A percentile compares a stretch with the other conserved stretches of the same genome.
Conservation (phyloP, 345 rosid species). For the Sonneratia alba region DNA sequence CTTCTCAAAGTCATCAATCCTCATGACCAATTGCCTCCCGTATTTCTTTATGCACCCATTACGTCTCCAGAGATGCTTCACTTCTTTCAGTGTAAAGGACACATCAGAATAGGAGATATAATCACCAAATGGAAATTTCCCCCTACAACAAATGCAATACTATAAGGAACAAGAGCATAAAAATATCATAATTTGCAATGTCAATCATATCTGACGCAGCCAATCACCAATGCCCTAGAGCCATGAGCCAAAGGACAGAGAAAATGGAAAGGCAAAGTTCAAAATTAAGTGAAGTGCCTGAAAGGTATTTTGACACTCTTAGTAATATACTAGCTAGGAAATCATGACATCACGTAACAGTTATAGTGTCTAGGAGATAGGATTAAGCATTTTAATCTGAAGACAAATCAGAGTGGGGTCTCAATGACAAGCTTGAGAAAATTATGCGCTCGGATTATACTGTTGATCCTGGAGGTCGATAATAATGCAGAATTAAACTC, state of each 20-base stretch:
- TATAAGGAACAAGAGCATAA: slow-evolving; percentile 16
- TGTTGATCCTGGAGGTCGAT: not conserved
- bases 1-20: slow-evolving; percentile 89
- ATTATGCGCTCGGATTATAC: not conserved
- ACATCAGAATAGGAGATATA: slow-evolving; percentile 66
- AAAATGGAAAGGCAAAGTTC: not conserved
- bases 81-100: slow-evolving; percentile 67
- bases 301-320: not conserved
- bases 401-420: not conserved
- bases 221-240: not conserved
- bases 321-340: not conserved
- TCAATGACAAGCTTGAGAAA: not conserved
- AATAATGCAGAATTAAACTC: not conserved
- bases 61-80: slow-evolving; percentile 83
- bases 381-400: not conserved
- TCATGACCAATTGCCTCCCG: slow-evolving; percentile 61
- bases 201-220: not conserved
- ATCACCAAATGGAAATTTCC: slow-evolving; percentile 86
- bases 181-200: not conserved
- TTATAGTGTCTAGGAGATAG: not conserved
- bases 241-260: not conserved
- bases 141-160: slow-evolving; percentile 40
- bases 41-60: slow-evolving; percentile 58
- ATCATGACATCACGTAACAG: not conserved
- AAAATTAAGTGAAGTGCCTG: not conserved